phyloP scores from a whole-genome alignment of 495 filamentous ascomycete genomes.

The Aspergillus carlsbadensis region DNA sequence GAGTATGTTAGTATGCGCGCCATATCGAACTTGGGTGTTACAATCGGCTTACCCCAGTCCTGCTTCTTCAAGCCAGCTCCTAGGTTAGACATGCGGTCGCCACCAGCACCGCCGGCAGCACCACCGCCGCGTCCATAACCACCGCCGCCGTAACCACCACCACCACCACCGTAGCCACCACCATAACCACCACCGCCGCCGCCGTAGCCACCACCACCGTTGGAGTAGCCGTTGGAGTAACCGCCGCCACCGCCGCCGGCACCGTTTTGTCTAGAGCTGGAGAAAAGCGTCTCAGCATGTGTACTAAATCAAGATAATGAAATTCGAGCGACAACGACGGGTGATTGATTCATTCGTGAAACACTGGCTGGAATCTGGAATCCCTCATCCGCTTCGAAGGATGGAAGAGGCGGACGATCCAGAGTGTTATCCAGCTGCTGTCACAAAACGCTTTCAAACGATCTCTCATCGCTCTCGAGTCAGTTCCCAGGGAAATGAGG shows the following conservation, averaged over 20 bases:
- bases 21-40: not conserved
- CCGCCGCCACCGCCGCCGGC: constrained; percentile 39
- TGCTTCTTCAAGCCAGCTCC: constrained; percentile 83
- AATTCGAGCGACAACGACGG: not conserved
- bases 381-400: no score
- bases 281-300: constrained; percentile 10
- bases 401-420: no score
- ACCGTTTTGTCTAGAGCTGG: constrained; percentile 44
- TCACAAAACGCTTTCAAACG: not conserved
- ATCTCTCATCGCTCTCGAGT: not conserved
- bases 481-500: constrained; percentile 12
- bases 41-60: constrained; percentile 69
- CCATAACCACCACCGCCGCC: constrained; percentile 49
- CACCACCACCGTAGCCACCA: constrained; percentile 46
- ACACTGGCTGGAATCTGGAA: not conserved
- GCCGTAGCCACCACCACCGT: constrained; percentile 44
- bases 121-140: constrained; percentile 52
- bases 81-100: constrained; percentile 92
- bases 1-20: constrained; percentile 26
- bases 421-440: not conserved
- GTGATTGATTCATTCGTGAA: not conserved
- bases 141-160: constrained; percentile 29
- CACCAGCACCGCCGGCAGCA: constrained; percentile 59
- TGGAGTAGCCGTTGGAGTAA: constrained; percentile 48
- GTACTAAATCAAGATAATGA: not conserved